A percentile compares a stretch with the other conserved stretches of the same genome.
phyloP scores from a whole-genome alignment of 805 yeast species.

The Ogataea pignaliae region DNA sequence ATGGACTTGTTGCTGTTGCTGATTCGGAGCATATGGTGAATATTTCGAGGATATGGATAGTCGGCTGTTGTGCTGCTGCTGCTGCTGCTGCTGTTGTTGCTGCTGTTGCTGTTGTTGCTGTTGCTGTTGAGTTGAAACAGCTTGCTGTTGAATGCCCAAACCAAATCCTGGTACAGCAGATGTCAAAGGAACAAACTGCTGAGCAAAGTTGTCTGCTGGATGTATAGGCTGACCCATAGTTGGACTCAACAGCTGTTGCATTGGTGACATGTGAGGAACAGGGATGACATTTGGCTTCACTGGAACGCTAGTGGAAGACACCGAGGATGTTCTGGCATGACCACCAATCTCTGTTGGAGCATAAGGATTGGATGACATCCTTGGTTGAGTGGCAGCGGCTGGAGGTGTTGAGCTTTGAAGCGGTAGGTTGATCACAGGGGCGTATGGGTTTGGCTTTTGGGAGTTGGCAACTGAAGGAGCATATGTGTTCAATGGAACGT shows the following conservation, averaged over 20 bases:
- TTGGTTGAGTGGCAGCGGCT: background rate
- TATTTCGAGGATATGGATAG: constrained; percentile 10
- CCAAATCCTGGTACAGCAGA: background rate
- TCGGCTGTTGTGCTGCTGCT: background rate
- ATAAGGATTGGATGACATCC: constrained; percentile 25
- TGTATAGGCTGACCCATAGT: background rate
- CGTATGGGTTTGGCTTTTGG: background rate
- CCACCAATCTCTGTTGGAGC: constrained; percentile 31
- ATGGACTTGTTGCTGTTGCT: constrained; percentile 4
- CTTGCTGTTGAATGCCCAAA: background rate
- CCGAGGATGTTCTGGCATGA: constrained; percentile 24
- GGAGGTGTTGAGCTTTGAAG: background rate
- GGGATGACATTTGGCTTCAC: constrained; percentile 26
- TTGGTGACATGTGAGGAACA: constrained; percentile 23
- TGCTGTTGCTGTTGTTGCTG: constrained; percentile 4
- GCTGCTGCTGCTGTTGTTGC: background rate
- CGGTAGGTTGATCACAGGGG: background rate
- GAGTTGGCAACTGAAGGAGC: constrained; percentile 7
- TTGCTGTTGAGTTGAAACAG: constrained; percentile 1
- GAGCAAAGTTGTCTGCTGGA: background rate
- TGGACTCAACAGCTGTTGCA: constrained; percentile 14
- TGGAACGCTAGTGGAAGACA: constrained; percentile 15
- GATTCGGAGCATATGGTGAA: constrained; percentile 13
- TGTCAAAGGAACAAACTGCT: background rate
- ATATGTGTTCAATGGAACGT: constrained; percentile 8